phyloP scores from a whole-genome alignment of 1,139 yeast genomes.

The Candida pseudoviswanathii region DNA sequence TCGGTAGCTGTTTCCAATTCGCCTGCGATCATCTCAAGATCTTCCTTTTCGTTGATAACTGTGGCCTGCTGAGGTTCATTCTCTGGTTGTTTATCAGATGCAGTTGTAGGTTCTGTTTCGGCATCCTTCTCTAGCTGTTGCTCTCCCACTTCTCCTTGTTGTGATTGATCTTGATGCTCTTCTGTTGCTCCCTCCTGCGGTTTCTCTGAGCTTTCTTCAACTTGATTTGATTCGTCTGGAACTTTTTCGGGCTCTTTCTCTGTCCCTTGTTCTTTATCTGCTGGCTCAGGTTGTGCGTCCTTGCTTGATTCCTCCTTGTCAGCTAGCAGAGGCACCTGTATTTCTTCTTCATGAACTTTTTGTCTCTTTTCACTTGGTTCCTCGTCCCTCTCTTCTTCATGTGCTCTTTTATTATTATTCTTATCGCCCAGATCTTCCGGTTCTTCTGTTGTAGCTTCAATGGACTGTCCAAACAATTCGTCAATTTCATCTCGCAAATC shows the following conservation, averaged over 20 bases:
- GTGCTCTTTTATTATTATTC: slow-evolving; percentile 6
- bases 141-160: background rate
- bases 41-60: slow-evolving; percentile 17
- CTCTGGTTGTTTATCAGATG: background rate
- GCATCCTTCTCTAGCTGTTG: background rate
- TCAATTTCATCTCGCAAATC: slow-evolving; percentile 9
- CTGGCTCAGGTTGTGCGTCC: background rate
- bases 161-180: background rate
- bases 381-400: slow-evolving; percentile 6
- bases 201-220: background rate
- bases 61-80: background rate
- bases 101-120: background rate
- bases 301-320: background rate
- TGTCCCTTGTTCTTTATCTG: background rate
- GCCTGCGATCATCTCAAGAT: slow-evolving; percentile 21
- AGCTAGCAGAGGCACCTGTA: slow-evolving; percentile 2
- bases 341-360: slow-evolving; percentile 5
- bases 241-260: background rate
- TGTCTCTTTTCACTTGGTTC: slow-evolving; percentile 10
- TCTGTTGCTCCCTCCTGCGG: background rate
- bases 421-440: background rate
- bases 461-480: slow-evolving; percentile 9
- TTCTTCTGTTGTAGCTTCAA: background rate
- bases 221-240: background rate
- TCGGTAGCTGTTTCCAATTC: slow-evolving; percentile 22